A percentile compares a stretch with the other conserved stretches of the same genome.
Conservation (phyloP, 1,139 yeast species). For the Meyerozyma athensensis region DNA sequence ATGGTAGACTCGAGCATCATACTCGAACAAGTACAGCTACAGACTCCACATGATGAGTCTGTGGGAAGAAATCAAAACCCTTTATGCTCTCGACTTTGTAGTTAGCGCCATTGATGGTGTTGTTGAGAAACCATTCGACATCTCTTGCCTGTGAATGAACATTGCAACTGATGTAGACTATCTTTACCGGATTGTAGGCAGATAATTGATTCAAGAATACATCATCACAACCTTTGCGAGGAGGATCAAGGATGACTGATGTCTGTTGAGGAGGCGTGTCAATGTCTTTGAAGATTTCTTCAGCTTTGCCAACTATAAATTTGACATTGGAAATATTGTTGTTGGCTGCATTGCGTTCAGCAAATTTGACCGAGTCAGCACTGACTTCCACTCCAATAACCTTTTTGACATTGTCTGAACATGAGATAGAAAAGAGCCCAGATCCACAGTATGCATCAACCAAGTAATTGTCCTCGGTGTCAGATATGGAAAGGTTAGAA, state of each 20-base stretch:
- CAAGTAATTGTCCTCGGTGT: constrained; percentile 40
- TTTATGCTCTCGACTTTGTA: constrained; percentile 77
- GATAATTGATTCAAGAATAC: constrained; percentile 81
- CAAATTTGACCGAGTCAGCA: constrained; percentile 87
- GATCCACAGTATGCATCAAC: constrained; percentile 99
- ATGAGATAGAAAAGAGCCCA: constrained; percentile 85
- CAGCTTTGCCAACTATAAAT: constrained; percentile 91
- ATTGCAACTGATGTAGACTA: constrained; percentile 92
- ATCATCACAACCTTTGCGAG: constrained; percentile 94
- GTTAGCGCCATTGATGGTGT: constrained; percentile 55
- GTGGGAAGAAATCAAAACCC: constrained; percentile 97
- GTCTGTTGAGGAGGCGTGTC: constrained; percentile 68
- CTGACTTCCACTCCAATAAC: constrained; percentile 95
- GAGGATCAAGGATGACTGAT: constrained; percentile 91
- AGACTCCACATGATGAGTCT: constrained; percentile 95
- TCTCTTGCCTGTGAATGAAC: constrained; percentile 98
- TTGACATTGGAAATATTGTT: constrained; percentile 74
- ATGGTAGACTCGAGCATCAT: neutral
- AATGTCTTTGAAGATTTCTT: constrained; percentile 74
- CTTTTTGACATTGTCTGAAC: constrained; percentile 70
- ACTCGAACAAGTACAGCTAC: constrained; percentile 64
- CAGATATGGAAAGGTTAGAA: constrained; percentile 52
- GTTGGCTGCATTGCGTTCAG: constrained; percentile 69
- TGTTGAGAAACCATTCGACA: constrained; percentile 71
- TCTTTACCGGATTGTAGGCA: constrained; percentile 74